Conservation (phyloP, 495 filamentous ascomycete species). For the Aspergillus indologenus region DNA sequence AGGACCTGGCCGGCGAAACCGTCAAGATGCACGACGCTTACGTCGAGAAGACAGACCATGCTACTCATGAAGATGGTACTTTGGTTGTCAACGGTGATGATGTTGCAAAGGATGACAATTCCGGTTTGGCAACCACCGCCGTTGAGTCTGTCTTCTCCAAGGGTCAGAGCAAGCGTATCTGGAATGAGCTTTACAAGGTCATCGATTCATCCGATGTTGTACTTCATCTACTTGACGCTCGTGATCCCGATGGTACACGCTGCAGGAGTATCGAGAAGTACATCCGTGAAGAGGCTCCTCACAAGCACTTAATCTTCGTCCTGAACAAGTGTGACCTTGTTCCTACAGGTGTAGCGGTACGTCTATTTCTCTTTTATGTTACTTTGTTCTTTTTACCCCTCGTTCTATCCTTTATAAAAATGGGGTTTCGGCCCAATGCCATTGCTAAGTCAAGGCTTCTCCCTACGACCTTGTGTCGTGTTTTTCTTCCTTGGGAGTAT, state of each 20-base stretch:
- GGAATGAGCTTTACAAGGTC: conserved; percentile 98
- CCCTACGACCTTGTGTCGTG: conserved; percentile 47
- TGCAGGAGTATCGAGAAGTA: conserved; percentile 92
- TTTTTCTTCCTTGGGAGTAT: conserved; percentile 60
- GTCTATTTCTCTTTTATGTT: conserved; percentile 40
- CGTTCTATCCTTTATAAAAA: conserved; percentile 17
- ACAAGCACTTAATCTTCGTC: conserved; percentile 91
- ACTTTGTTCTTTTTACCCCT: conserved; percentile 13
- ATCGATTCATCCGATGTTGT: conserved; percentile 96
- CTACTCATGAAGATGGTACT: conserved; percentile 65
- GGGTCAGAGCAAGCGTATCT: conserved; percentile 91
- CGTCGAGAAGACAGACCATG: conserved; percentile 71
- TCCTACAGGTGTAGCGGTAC: conserved; percentile 91
- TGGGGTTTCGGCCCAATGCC: conserved; percentile 35
- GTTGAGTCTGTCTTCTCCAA: conserved; percentile 90
- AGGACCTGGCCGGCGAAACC: conserved; percentile 77
- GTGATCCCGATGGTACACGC: conserved; percentile 86
- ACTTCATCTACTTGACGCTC: conserved; percentile 89
- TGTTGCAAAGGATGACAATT: conserved; percentile 43
- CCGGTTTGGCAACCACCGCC: conserved; percentile 58
- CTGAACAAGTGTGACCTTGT: conserved; percentile 96
- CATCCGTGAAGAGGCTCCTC: conserved; percentile 84
- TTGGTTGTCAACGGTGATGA: conserved; percentile 52
- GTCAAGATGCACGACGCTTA: conserved; percentile 75
- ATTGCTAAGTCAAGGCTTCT: conserved; percentile 97